Percentiles rank a stretch among this genome's conserved stretches.
Evolutionary conservation across 2,329 filamentous ascomycete genomes (phyloP).

Genomic region (Fusarium abutilonis): DNA sequence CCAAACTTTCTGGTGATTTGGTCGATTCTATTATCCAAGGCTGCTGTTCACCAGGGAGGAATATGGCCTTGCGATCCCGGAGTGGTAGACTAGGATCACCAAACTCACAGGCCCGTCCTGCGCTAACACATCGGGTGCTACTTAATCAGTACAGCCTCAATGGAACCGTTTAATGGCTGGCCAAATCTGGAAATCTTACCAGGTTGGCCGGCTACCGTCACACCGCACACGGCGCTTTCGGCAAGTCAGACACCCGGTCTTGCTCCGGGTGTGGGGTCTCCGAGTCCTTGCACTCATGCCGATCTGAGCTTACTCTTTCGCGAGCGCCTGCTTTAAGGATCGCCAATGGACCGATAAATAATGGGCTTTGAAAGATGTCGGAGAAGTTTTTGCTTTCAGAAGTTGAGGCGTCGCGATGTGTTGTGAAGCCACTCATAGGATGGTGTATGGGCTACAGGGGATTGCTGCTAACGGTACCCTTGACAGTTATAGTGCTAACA

Average conservation of each 20-base stretch:
- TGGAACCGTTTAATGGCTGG: neutral
- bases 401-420: neutral
- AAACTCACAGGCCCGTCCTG: conserved; percentile 31
- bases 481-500: neutral
- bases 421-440: neutral
- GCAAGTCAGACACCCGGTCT: conserved; percentile 36
- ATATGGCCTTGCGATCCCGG: conserved; percentile 34
- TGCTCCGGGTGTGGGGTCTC: conserved; percentile 37
- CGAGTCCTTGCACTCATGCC: conserved; percentile 26
- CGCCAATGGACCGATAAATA: neutral
- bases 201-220: conserved; percentile 32
- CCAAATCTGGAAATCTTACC: conserved; percentile 22
- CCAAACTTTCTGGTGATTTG: neutral
- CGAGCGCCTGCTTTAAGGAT: neutral
- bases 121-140: conserved; percentile 32
- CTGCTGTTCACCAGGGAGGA: conserved; percentile 38
- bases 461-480: neutral
- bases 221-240: conserved; percentile 40
- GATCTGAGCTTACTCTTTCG: neutral
- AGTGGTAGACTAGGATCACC: conserved; percentile 30
- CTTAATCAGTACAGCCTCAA: neutral
- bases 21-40: conserved; percentile 28
- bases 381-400: neutral
- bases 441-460: neutral
- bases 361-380: neutral